Evolutionary conservation across 495 filamentous ascomycete species (phyloP), one percentile per base, ranked within the genome.

Genomic region (Aspergillus ostianus): DNA sequence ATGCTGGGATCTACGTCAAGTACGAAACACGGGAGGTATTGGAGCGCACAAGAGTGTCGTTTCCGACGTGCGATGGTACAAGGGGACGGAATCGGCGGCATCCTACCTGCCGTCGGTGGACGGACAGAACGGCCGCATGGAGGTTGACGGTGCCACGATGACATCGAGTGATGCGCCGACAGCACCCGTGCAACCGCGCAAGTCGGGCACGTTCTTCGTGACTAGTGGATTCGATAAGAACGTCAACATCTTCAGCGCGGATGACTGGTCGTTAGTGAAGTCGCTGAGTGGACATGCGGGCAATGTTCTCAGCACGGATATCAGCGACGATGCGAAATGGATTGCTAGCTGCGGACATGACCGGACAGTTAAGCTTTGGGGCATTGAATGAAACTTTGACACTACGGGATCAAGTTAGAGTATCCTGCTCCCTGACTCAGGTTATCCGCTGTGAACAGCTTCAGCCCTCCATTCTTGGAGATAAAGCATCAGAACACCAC

Each of bases 361-460:
- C 73, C 84, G 92, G 17, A 98, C 93, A 1, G 91, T 97, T 51
- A 99, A 98, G 74, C 76, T 99, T 4, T 99, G 94, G 94, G 93
- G 91, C 2, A 84, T 90, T 60, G 92, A 97, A 60, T 92, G 92
- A 76, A 29, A 15, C 15, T 30, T 46, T 51, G 26, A 47, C 29
- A 41, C 36, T 4, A 17, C 36, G 13, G 15, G 51, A 44, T n/a
- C n/a, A 30, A 23, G 32, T 12, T 17, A 19, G 23, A 54, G 4
- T 26, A 27, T 20, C 5, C 41, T n/a, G 18, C 3, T 48, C 32
- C 0, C 7, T 46, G 36, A 18, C 32, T 23, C 6, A 53, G 30
- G 20, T 21, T 41, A 4, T 19, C 29, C 13, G 36, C 13, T 41
- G 36, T 15, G 36, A 41, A 41, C 8, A 41, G 2, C 10, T 41